phyloP scores from a whole-genome alignment of 2,329 filamentous ascomycete genomes.

The Alternaria gansuensis region DNA sequence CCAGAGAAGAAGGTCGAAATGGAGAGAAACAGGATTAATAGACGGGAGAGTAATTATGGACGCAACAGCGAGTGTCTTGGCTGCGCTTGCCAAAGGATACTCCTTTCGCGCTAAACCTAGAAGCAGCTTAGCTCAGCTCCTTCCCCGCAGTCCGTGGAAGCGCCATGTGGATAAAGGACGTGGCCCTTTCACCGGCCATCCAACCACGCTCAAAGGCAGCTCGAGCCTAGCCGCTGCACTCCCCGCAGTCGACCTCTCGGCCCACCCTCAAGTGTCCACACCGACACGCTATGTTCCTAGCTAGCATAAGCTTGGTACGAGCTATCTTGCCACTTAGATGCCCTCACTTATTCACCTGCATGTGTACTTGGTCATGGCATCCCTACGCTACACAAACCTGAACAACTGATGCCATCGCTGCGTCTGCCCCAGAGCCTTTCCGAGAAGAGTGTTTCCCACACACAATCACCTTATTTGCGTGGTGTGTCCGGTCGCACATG shows the following conservation, averaged over 20 bases:
- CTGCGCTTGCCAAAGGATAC: conserved; percentile 23
- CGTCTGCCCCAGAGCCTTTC: background rate
- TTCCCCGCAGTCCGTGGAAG: conserved; percentile 50
- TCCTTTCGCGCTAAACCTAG: conserved; percentile 24
- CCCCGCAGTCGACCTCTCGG: conserved; percentile 30
- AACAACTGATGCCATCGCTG: background rate
- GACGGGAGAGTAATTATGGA: conserved; percentile 41
- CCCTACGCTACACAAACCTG: conserved; percentile 1
- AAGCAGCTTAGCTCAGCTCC: conserved; percentile 29
- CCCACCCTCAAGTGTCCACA: conserved; percentile 32
- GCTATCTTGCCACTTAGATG: conserved; percentile 24
- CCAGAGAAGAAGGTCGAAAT: conserved; percentile 15
- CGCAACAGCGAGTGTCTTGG: conserved; percentile 24
- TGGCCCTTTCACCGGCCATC: conserved; percentile 18
- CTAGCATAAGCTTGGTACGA: conserved; percentile 30
- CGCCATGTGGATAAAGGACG: conserved; percentile 34
- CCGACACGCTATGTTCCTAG: conserved; percentile 26
- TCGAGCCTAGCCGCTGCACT: conserved; percentile 27
- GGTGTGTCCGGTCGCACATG: conserved; percentile 1
- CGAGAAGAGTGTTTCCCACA: background rate
- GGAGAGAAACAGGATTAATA: conserved; percentile 25
- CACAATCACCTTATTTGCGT: conserved; percentile 3
- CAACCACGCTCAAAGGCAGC: conserved; percentile 23
- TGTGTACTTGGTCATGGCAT: conserved; percentile 19
- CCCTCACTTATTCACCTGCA: conserved; percentile 18